Evolutionary conservation across 2,329 filamentous ascomycete species (phyloP).

Genomic region (Hirsutella thompsonii): DNA sequence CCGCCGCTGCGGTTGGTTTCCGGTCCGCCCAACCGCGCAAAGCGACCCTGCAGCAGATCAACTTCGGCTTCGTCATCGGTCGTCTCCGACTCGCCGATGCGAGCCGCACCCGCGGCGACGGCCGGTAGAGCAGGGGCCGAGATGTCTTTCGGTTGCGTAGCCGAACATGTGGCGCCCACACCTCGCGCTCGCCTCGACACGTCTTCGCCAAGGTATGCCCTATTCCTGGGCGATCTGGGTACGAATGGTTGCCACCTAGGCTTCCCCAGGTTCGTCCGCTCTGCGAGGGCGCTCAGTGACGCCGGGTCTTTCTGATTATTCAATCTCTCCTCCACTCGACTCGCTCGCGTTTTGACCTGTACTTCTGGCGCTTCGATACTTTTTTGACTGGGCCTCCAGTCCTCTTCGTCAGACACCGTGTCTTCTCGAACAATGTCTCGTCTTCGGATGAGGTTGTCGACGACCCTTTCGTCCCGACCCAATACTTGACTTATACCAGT

Average conservation of each 20-base stretch:
- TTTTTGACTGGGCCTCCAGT: not conserved
- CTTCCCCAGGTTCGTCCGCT: constrained; percentile 16
- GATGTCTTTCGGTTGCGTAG: constrained; percentile 11
- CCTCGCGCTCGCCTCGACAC: constrained; percentile 16
- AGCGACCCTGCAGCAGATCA: constrained; percentile 32
- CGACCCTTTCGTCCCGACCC: constrained; percentile 1
- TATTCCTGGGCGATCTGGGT: constrained; percentile 25
- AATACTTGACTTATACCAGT: constrained; percentile 5
- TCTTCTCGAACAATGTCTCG: too few species aligned
- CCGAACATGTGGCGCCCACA: constrained; percentile 9
- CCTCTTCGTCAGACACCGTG: too few species aligned
- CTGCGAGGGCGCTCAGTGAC: constrained; percentile 7
- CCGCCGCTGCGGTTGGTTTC: constrained; percentile 11
- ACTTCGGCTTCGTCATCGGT: constrained; percentile 21
- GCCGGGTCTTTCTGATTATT: constrained; percentile 8
- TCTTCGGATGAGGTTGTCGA: not conserved
- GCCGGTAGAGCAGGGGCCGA: constrained; percentile 14
- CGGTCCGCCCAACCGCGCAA: constrained; percentile 29
- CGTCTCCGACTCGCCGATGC: constrained; percentile 4
- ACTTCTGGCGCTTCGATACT: constrained; percentile 1
- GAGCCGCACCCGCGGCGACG: constrained; percentile 11
- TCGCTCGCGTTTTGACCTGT: not conserved
- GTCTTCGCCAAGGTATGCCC: constrained; percentile 21
- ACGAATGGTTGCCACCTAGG: constrained; percentile 28
- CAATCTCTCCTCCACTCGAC: constrained; percentile 10